Percentiles rank a stretch among this genome's conserved stretches.
phyloP scores from a whole-genome alignment of 257 asterid species.

The Rubia yunnanensis region DNA sequence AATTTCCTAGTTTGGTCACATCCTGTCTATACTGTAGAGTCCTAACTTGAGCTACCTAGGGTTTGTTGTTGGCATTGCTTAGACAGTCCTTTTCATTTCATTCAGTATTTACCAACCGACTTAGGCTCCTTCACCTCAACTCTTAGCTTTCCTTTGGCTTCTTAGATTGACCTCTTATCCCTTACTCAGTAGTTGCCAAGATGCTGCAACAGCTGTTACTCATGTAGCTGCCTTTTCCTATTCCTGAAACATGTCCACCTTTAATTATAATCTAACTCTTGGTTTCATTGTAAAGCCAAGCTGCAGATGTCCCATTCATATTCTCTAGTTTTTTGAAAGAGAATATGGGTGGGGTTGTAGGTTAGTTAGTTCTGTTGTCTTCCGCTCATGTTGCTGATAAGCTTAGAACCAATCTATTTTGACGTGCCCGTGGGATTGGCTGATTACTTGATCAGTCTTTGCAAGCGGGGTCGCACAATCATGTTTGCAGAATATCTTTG shows the following conservation, averaged over 20 bases:
- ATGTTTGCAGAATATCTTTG: constrained; percentile 12
- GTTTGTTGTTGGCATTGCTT: neutral
- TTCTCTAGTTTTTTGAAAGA: constrained; percentile 60
- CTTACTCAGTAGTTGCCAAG: constrained; percentile 1
- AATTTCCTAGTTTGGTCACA: constrained; percentile 13
- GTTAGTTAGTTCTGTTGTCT: constrained; percentile 14
- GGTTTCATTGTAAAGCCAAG: constrained; percentile 23
- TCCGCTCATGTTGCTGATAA: constrained; percentile 17
- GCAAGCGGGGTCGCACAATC: constrained; percentile 11
- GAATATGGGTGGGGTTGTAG: constrained; percentile 41
- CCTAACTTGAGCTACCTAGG: constrained; percentile 19
- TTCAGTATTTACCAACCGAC: neutral
- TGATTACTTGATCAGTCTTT: constrained; percentile 13
- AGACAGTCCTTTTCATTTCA: neutral
- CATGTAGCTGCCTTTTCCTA: constrained; percentile 6
- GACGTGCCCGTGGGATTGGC: neutral
- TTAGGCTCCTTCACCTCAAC: neutral
- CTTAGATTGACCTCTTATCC: constrained; percentile 6
- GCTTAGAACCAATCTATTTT: constrained; percentile 3
- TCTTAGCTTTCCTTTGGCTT: neutral
- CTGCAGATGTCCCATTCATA: constrained; percentile 34
- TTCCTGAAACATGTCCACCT: constrained; percentile 2
- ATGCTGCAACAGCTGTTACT: constrained; percentile 19
- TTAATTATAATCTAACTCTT: constrained; percentile 20
- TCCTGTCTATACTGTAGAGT: constrained; percentile 36